A percentile compares a stretch with the other conserved stretches of the same genome.
These are phyloP conservation scores for Umbelopsis ramanniana DNA, from an alignment of 192 early-diverging fungal genomes.

Conservation along the genomic window DNA sequence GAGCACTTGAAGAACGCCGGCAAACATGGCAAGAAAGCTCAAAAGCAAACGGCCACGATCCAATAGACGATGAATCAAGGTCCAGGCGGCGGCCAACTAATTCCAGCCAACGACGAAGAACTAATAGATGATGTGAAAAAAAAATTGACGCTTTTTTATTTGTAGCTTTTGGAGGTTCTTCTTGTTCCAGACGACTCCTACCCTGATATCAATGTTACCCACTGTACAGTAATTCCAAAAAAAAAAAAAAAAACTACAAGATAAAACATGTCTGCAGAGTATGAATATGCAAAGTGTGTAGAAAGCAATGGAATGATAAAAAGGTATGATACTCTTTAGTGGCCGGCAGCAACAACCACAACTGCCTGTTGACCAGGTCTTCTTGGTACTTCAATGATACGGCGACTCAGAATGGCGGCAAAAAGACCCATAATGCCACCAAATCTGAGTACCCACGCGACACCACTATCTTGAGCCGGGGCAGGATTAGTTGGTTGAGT, in stretches of 20 bases:
- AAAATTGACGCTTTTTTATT: background rate
- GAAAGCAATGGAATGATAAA: background rate
- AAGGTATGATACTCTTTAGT: background rate
- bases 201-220: background rate
- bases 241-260: background rate
- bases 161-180: background rate
- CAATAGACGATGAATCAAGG: background rate
- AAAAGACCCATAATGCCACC: conserved; percentile 69
- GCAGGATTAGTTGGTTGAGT: conserved; percentile 35
- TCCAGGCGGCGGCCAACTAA: background rate
- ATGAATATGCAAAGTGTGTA: conserved; percentile 16
- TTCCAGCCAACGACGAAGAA: background rate
- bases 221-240: background rate
- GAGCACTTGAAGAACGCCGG: conserved; percentile 35
- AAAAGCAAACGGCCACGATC: background rate
- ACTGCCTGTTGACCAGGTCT: background rate
- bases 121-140: background rate
- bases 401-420: conserved; percentile 57
- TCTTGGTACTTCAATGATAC: conserved; percentile 29
- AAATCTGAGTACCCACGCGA: conserved; percentile 70
- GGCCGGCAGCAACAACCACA: background rate
- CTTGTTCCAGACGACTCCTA: background rate
- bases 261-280: background rate
- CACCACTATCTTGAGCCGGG: conserved; percentile 33
- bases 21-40: conserved; percentile 32